These are phyloP conservation scores for Xylariaceae sp. DNA, from an alignment of 2,329 filamentous ascomycete genomes.

Conservation along the genomic window DNA sequence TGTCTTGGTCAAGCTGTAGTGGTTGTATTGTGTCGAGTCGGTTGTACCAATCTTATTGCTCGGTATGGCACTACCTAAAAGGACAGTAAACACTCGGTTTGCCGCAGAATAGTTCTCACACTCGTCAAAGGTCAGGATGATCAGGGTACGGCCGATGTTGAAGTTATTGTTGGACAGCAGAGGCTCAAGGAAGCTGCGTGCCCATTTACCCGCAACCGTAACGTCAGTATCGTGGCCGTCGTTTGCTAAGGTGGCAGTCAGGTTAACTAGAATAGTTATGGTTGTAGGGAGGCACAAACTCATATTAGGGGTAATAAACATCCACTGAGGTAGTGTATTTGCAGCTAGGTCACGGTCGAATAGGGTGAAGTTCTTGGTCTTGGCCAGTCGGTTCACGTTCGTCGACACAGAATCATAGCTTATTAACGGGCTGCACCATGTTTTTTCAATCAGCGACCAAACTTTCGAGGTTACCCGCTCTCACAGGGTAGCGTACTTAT, in stretches of 20 bases:
- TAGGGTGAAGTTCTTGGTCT: slow-evolving; percentile 42
- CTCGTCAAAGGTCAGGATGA: slow-evolving; percentile 40
- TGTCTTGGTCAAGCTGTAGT: slow-evolving; percentile 39
- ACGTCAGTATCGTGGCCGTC: slow-evolving; percentile 40
- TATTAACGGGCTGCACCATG: slow-evolving; percentile 35
- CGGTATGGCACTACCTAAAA: slow-evolving; percentile 35
- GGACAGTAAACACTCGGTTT: slow-evolving; percentile 36
- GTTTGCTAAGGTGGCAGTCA: slow-evolving; percentile 26
- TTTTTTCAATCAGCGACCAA: not conserved
- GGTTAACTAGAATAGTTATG: not conserved
- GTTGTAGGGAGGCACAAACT: slow-evolving; percentile 30
- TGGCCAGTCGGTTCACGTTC: slow-evolving; percentile 38
- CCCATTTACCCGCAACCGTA: slow-evolving; percentile 38
- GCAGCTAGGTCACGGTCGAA: slow-evolving; percentile 38
- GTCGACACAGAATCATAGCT: slow-evolving; percentile 40
- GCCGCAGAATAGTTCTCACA: slow-evolving; percentile 32
- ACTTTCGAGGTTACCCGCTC: not conserved
- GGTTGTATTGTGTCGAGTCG: slow-evolving; percentile 33
- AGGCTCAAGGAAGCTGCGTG: slow-evolving; percentile 36
- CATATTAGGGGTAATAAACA: slow-evolving; percentile 56
- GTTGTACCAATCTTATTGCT: slow-evolving; percentile 34
- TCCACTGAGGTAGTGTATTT: slow-evolving; percentile 40
- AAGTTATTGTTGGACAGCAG: slow-evolving; percentile 38
- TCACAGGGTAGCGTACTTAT: slow-evolving; percentile 51
- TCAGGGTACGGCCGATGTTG: slow-evolving; percentile 45